Base-by-base conservation (phyloP, 768 basidiomycete species). In the Phanerodontia chrysosporium region DNA sequence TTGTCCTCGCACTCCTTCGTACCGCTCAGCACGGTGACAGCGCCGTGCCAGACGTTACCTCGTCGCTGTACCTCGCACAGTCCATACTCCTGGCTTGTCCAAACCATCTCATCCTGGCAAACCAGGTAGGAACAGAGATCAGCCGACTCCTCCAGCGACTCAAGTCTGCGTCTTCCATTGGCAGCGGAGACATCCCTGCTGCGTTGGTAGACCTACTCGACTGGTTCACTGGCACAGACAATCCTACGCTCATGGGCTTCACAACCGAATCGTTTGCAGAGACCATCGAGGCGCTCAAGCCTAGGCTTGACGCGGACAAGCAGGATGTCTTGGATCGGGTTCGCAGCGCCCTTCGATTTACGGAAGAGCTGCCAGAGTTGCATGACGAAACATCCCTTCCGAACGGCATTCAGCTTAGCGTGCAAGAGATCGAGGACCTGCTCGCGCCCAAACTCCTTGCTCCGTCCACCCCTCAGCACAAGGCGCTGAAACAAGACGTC, bases 381-480 rank as follows among this genome's bases (percentile, higher is more conserved):
- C 22, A n/a, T 9, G 35, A 69, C 24, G 64, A 72, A 2, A 66
- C 74, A 24, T 75, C 75, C 52, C 70, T 69, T 58, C 72, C 78
- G 9, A 74, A 76, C 29, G 70, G 65, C 0, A 69, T 86, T 3
- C 64, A 70, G 30, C 63, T 89, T 21, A 61, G 60, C 14, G 49
- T 65, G 14, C 60, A 65, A 32, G 76, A 77, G 28, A 62, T 89
- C 48, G 76, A 81, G 44, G 73, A 74, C 45, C 74, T 86, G 4
- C 70, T 90, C 45, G 25, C 72, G 76, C 2, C 69, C 67, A 32
- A 65, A 66, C 10, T 68, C 18, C 10, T 70, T 14, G 69, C 67
- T 0, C 85, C 84, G 0, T 75, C 79, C 18, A 88, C 87, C 12
- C 87, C 86, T 0, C 78, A 76, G 51, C 75, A 75, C 10, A 79